Conservation (phyloP, 1,284 basidiomycete species). For the Kwoniella shivajii region DNA sequence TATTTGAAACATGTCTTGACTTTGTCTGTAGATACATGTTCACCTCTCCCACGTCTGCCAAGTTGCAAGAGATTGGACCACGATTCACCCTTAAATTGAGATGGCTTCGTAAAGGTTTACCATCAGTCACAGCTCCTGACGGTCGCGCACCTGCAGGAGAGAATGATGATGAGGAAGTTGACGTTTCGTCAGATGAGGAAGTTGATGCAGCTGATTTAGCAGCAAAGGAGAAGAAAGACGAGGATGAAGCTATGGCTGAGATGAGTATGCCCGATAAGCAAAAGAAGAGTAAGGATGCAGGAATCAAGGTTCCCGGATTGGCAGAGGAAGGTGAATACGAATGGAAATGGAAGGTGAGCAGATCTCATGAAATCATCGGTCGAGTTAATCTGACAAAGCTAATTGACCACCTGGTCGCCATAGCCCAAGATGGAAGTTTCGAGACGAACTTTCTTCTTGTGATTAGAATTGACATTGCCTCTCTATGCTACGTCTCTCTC, state of each 20-base stretch:
- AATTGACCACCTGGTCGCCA: conserved; percentile 1
- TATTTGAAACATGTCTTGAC: too few relatives aligned
- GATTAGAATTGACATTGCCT: neutral
- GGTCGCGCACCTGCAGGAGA: conserved; percentile 53
- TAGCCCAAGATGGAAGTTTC: conserved; percentile 57
- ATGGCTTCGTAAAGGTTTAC: conserved; percentile 85
- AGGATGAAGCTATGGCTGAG: conserved; percentile 48
- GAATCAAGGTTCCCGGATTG: conserved; percentile 48
- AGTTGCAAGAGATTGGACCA: conserved; percentile 96
- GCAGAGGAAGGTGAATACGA: conserved; percentile 56
- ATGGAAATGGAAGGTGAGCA: conserved; percentile 57
- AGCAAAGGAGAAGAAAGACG: conserved; percentile 44
- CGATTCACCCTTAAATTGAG: conserved; percentile 93
- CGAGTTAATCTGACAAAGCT: too few relatives aligned
- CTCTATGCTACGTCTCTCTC: neutral
- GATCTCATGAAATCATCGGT: conserved; percentile 5
- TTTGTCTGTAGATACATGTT: conserved; percentile 75
- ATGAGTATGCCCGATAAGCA: conserved; percentile 25
- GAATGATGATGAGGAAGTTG: conserved; percentile 57
- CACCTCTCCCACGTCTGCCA: conserved; percentile 84
- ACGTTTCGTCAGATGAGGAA: conserved; percentile 24
- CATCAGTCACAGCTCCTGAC: conserved; percentile 63
- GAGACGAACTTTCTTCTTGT: conserved; percentile 55
- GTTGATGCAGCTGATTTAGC: conserved; percentile 32
- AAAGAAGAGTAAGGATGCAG: conserved; percentile 20